A percentile compares a stretch with the other conserved stretches of the same genome.
phyloP scores from a whole-genome alignment of 306 rosid genomes.

The Alnus glutinosa region DNA sequence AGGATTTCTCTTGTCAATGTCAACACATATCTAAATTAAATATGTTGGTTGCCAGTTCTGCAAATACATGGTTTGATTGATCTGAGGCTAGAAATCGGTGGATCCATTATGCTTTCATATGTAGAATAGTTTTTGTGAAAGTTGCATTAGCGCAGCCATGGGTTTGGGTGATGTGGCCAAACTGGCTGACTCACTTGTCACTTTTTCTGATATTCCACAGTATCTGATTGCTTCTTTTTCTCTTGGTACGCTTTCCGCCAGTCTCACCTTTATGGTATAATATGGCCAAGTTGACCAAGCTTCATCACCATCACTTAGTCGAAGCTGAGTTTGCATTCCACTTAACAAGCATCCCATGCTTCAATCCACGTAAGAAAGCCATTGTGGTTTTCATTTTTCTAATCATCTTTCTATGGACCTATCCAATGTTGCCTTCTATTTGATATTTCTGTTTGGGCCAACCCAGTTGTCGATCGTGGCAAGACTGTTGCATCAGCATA shows the following conservation, averaged over 20 bases:
- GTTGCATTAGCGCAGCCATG: conserved; percentile 30
- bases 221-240: conserved; percentile 33
- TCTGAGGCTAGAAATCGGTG: neutral
- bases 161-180: conserved; percentile 48
- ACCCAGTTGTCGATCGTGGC: conserved; percentile 35
- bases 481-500: conserved; percentile 29
- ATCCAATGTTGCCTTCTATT: conserved; percentile 9
- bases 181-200: conserved; percentile 54
- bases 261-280: conserved; percentile 37
- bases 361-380: conserved; percentile 34
- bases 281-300: conserved; percentile 59
- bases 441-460: conserved; percentile 20
- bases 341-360: conserved; percentile 55
- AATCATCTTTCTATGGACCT: conserved; percentile 1
- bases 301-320: conserved; percentile 49
- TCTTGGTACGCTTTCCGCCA: conserved; percentile 27
- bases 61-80: neutral
- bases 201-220: conserved; percentile 35
- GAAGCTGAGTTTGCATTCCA: conserved; percentile 91
- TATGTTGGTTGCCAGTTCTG: neutral
- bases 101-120: conserved; percentile 14
- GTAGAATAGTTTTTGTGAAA: conserved; percentile 26
- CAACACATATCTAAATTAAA: neutral
- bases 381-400: conserved; percentile 8
- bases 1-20: neutral